These are phyloP conservation scores for Salix caprea DNA, from an alignment of 345 rosid species.

Conservation along the genomic window DNA sequence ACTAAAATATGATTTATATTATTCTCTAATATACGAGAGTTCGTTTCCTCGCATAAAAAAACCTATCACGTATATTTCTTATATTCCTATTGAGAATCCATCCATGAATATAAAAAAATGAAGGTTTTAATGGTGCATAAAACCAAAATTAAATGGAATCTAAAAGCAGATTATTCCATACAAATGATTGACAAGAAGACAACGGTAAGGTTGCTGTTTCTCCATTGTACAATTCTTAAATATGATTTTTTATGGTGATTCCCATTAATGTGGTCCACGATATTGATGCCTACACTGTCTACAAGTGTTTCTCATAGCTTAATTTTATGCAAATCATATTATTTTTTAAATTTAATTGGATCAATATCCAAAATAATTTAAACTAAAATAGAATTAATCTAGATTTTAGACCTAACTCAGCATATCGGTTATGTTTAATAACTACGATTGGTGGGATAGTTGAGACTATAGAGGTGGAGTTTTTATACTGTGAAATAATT, in stretches of 20 bases:
- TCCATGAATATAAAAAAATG: not conserved
- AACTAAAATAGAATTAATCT: too few species aligned
- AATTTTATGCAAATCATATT: too few species aligned
- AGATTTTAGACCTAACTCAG: too few species aligned
- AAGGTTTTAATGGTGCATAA: slow-evolving; percentile 1
- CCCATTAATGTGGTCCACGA: slow-evolving; percentile 16
- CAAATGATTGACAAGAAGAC: slow-evolving; percentile 38
- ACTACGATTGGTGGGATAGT: too few species aligned
- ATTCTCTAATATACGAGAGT: too few species aligned
- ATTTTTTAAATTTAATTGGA: too few species aligned
- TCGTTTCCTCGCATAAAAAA: too few species aligned
- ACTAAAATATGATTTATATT: too few species aligned
- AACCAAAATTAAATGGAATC: slow-evolving; percentile 31
- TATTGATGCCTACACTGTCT: slow-evolving; percentile 10
- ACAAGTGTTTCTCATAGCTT: slow-evolving; percentile 4
- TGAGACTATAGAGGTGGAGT: too few species aligned
- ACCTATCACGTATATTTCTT: not conserved
- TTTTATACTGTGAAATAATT: too few species aligned
- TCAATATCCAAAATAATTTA: too few species aligned
- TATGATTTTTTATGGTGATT: not conserved
- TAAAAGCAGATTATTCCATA: slow-evolving; percentile 33
- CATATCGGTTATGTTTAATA: too few species aligned
- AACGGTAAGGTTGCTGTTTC: slow-evolving; percentile 20
- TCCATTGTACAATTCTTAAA: not conserved
- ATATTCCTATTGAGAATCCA: not conserved